These are phyloP conservation scores for Toxoplasma gondii DNA, from an alignment of 169 alveolate species.

Conservation along the genomic window DNA sequence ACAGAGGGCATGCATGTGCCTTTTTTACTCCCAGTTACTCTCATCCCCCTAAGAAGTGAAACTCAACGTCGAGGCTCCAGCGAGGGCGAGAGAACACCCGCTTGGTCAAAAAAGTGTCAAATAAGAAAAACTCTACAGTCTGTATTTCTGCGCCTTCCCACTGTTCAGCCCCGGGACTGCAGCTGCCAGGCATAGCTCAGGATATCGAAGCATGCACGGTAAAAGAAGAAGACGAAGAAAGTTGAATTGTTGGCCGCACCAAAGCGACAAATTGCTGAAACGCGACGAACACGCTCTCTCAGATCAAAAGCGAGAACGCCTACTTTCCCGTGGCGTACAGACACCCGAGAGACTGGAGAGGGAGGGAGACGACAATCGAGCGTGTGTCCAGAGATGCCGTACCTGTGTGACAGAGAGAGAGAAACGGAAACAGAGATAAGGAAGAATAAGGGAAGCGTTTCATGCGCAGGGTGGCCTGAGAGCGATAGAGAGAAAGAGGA, in stretches of 20 bases:
- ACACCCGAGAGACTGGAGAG: background rate
- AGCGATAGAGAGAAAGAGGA: no score
- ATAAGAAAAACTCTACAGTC: no score
- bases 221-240: background rate
- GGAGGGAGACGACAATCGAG: background rate
- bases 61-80: no score
- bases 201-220: background rate
- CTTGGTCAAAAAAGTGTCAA: no score
- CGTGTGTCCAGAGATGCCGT: background rate
- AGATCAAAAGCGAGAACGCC: background rate
- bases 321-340: background rate
- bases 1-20: no score
- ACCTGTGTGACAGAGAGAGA: background rate
- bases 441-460: no score
- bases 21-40: no score
- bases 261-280: background rate
- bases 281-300: background rate
- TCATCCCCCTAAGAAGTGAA: no score
- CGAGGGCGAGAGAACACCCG: no score
- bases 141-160: background rate
- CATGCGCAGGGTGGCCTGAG: no score
- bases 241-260: background rate
- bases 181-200: background rate
- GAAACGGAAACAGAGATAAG: background rate
- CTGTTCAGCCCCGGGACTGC: background rate